Conservation (phyloP, 352 stramenopile genomes). For the Pythium sp. region DNA sequence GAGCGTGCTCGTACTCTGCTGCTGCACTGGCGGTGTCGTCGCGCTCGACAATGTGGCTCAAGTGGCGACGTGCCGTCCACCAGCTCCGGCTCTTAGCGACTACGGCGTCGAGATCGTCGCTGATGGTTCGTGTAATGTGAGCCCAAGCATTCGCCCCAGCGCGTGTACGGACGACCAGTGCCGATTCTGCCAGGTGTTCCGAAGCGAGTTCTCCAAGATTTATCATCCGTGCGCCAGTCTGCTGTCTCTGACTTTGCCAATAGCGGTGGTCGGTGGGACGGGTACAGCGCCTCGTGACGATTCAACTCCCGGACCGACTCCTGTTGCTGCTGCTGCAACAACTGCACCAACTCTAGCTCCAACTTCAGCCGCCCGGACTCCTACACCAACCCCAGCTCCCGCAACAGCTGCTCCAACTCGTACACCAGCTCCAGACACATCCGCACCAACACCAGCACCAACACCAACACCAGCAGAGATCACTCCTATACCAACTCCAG, state of each 20-base stretch:
- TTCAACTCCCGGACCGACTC: too few species aligned
- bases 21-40: neutral
- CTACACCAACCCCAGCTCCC: neutral
- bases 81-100: neutral
- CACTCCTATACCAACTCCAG: neutral
- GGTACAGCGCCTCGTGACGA: neutral
- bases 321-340: too few species aligned
- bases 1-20: too few species aligned
- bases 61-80: neutral
- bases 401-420: too few species aligned
- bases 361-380: neutral
- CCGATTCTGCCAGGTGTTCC: conserved; percentile 8
- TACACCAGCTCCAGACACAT: too few species aligned
- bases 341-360: neutral
- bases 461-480: neutral
- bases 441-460: neutral
- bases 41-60: neutral
- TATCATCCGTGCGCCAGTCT: neutral
- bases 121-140: neutral
- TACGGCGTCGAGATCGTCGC: conserved; percentile 3
- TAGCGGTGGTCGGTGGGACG: neutral
- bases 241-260: neutral
- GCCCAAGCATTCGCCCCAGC: neutral
- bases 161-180: neutral
- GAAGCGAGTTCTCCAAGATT: conserved; percentile 1